Evolutionary conservation across 768 basidiomycete species (phyloP).

Genomic region (Serendipita vermifera): DNA sequence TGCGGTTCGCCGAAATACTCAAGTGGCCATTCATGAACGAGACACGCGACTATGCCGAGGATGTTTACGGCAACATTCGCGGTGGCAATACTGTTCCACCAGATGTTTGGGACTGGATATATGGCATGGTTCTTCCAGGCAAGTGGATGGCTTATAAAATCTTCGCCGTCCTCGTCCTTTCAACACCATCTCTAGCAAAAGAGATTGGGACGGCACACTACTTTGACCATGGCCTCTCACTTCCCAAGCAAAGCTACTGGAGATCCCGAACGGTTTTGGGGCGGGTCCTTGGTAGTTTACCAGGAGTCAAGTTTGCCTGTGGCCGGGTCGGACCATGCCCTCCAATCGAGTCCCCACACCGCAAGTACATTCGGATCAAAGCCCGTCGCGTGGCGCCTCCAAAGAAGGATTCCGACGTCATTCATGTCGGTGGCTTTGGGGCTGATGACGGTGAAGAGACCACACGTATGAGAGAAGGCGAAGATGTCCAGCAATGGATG

Average conservation of each 20-base stretch:
- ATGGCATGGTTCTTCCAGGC: conserved; percentile 6
- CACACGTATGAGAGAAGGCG: not conserved
- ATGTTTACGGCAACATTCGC: not conserved
- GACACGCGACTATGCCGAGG: not conserved
- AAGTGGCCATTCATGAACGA: conserved; percentile 10
- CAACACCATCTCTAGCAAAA: not conserved
- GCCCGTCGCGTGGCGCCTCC: not conserved
- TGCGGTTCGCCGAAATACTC: conserved; percentile 5
- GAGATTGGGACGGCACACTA: not conserved
- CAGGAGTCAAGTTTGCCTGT: not conserved
- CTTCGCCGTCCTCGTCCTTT: not conserved
- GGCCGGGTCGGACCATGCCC: conserved; percentile 3
- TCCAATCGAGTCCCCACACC: not conserved
- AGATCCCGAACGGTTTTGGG: not conserved
- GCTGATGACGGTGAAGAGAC: not conserved
- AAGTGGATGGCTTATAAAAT: conserved; percentile 10
- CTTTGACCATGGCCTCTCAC: not conserved
- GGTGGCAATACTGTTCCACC: not conserved
- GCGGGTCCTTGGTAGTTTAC: not conserved
- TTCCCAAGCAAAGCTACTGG: not conserved
- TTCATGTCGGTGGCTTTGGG: not conserved
- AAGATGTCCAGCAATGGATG: not conserved
- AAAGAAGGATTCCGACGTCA: not conserved
- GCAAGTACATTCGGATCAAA: conserved; percentile 7
- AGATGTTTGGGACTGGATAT: conserved; percentile 5